Base-by-base conservation (phyloP, 805 yeast species). In the Candida tibetensis region DNA sequence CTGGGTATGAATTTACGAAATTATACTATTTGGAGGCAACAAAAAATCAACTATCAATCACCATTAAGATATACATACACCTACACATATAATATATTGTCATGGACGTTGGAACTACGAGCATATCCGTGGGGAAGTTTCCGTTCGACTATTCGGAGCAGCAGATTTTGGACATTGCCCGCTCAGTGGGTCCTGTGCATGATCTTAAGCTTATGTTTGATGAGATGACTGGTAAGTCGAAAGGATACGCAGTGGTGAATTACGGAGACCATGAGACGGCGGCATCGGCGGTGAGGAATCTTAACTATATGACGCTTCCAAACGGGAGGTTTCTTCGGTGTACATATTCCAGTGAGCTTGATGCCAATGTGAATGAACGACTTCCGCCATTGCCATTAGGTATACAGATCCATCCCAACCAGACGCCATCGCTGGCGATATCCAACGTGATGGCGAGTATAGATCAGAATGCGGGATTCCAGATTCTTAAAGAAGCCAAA, bases 81-180 rank as follows among this genome's bases (percentile, higher is more conserved):
- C 19, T 16, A 18, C 10, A 21, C 25, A 21, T 23, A 9, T 15
- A 10, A 13, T n/a, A 17, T 21, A 29, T 21, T 17, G 30, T 16
- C 23, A 47, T 40, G 45, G 22, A 36, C 35, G 42, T 21, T 17
- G 23, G 22, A 28, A 42, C 34, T 23, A 39, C 40, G 15, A 42
- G 42, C 38, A 83, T 88, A 2, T 85, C 85, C 52, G 77, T 90
- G 29, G 95, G 96, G 3, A 82, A 87, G 12, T 85, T 91, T 27
- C 98, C 98, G 1, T 88, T 81, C 56, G 97, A 91, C 53, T 88
- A 85, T 54, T 85, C 96, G 0, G 98, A 91, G 57, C 95, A 88
- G 51, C 97, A 90, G 58, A 82, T 91, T n/a, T 62, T 77, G 48
- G 95, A 86, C 46, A 77, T 91, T 10, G 95, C 95, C 44, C 71